Base-by-base conservation (phyloP, 345 rosid genomes). In the Linum lewisii region DNA sequence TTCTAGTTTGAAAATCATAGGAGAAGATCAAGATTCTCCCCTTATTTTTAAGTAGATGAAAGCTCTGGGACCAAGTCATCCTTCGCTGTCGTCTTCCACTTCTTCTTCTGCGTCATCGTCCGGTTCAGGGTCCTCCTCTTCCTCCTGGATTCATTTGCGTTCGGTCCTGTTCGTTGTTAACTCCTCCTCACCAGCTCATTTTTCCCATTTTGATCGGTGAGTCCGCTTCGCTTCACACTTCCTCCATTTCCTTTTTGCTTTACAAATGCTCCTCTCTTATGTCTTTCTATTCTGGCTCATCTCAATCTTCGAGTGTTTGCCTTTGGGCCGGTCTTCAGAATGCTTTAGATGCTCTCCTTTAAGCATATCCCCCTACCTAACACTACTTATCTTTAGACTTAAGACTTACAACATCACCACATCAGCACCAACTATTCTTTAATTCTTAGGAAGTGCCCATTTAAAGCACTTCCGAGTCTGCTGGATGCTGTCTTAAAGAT, bases 101-200 rank as follows among this genome's bases (percentile, higher is more conserved):
- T 73, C 54, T 4, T 6, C 7, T 5, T 34, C 82, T 13, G 66
- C 72, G 26, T 61, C 83, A 0, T 66, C 85, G 3, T 22, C 68
- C 3, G 16, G 60, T 0, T 64, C 80, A 2, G 63, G 77, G 4
- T 77, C 87, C 20, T 63, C 81, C 0, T 80, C 82, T 0, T 82
- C 90, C 24, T 81, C 95, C 47, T 92, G 98, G 98, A 65, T 77
- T 74, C 90, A 84, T 63, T 75, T 92, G 84, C 98, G 98, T 63
- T 88, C 96, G 69, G 93, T 86, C 37, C 78, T 88, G 24, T 80
- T 84, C 66, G 69, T 91, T 61, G 90, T 81, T 67, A 72, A 81
- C 69, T 86, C 90, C 65, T 85, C 98, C 25, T 83, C 98, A 37
- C 93, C 95, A 7, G 82, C 95, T 57, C 83, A 85, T 57, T 78